phyloP scores from a whole-genome alignment of 2,329 filamentous ascomycete species.

The Lasiodiplodia theobromae region DNA sequence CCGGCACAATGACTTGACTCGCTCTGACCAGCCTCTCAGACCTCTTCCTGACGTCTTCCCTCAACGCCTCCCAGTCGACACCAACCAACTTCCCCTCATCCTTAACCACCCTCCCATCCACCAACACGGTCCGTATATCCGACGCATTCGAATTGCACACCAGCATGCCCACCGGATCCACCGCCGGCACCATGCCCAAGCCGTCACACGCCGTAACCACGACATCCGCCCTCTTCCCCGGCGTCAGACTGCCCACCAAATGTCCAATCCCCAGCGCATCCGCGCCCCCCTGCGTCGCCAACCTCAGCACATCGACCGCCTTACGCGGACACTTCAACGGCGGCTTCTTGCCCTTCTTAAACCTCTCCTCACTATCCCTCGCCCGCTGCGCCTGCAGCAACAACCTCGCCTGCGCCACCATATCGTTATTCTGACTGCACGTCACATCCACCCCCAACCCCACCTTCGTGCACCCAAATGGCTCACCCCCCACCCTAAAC shows the following conservation, averaged over 20 bases:
- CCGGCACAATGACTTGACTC: neutral
- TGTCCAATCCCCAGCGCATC: neutral
- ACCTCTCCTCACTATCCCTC: neutral
- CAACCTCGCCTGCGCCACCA: slow-evolving; percentile 9
- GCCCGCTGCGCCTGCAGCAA: slow-evolving; percentile 11
- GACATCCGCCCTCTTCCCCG: slow-evolving; percentile 8
- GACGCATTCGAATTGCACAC: slow-evolving; percentile 4
- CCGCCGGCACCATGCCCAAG: slow-evolving; percentile 3
- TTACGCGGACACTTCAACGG: neutral
- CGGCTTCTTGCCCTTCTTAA: neutral
- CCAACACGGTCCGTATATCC: slow-evolving; percentile 2
- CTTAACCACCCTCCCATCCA: neutral
- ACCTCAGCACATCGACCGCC: neutral
- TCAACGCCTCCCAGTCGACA: slow-evolving; percentile 1
- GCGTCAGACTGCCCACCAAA: neutral
- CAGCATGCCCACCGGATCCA: slow-evolving; percentile 12
- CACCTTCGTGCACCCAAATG: neutral
- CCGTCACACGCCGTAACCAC: neutral
- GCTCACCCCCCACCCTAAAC: neutral
- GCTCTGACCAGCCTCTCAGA: slow-evolving; percentile 7
- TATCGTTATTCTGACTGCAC: neutral
- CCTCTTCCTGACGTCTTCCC: neutral
- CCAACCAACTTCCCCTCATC: neutral
- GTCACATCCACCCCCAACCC: slow-evolving; percentile 4
- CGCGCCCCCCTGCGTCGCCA: slow-evolving; percentile 10